Evolutionary conservation across 202 grass and related monocot genomes (phyloP).

Genomic region (Zizania palustris): DNA sequence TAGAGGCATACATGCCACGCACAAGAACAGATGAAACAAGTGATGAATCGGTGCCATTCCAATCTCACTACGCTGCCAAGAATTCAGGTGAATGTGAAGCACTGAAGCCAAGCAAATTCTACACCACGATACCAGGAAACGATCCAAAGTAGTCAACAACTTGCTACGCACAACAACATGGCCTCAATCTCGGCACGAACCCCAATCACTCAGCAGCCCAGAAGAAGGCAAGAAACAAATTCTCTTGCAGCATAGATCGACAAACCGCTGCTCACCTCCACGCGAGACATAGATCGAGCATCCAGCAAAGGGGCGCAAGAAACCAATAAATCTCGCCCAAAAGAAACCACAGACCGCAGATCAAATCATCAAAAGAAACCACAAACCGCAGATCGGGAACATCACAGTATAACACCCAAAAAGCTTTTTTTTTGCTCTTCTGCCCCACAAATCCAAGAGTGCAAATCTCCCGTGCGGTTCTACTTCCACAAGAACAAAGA

Average conservation of each 20-base stretch:
- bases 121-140: not conserved
- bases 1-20: not conserved
- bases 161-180: not conserved
- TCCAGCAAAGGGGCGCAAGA: not conserved
- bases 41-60: slow-evolving; percentile 1
- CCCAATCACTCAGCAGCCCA: too few species aligned
- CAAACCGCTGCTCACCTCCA: not conserved
- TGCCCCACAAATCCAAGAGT: too few species aligned
- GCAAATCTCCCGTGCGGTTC: too few species aligned
- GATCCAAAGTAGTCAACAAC: not conserved
- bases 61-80: not conserved
- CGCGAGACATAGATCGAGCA: not conserved
- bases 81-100: not conserved
- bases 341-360: not conserved
- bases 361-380: not conserved
- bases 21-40: not conserved
- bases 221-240: too few species aligned
- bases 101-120: not conserved
- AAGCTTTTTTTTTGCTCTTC: too few species aligned
- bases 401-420: too few species aligned
- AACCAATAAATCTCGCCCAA: not conserved
- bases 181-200: too few species aligned
- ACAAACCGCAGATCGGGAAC: too few species aligned
- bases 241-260: not conserved
- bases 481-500: too few species aligned